A percentile compares a stretch with the other conserved stretches of the same genome.
phyloP scores from a whole-genome alignment of 163 green algal genomes.

The Dunaliella salina region DNA sequence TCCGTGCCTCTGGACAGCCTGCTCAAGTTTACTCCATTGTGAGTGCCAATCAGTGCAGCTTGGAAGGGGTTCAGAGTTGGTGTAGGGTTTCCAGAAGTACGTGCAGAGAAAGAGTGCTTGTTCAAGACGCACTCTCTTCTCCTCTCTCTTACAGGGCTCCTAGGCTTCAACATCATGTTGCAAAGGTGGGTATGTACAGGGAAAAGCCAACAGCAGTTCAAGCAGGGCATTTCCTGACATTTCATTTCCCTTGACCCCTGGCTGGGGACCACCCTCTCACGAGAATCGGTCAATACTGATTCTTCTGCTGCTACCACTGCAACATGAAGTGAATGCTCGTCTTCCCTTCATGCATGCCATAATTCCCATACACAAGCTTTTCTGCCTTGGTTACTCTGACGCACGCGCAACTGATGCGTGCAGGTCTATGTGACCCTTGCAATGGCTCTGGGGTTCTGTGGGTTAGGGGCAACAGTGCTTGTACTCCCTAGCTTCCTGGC shows the following conservation, averaged over 20 bases:
- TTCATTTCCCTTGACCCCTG: no score
- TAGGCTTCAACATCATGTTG: neutral
- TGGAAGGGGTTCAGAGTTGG: neutral
- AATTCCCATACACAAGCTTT: no score
- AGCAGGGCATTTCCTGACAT: no score
- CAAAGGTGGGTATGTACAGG: neutral
- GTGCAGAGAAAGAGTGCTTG: no score
- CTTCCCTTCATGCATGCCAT: no score
- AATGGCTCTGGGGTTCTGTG: slow-evolving; percentile 26
- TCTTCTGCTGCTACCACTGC: no score
- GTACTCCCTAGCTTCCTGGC: slow-evolving; percentile 38
- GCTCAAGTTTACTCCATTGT: slow-evolving; percentile 53
- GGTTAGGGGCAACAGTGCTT: slow-evolving; percentile 34
- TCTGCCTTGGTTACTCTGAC: no score
- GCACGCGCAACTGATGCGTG: slow-evolving; percentile 47
- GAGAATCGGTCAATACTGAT: no score
- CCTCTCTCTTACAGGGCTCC: neutral
- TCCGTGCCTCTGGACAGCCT: slow-evolving; percentile 1
- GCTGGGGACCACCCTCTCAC: no score
- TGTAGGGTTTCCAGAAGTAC: neutral
- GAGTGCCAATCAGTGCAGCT: neutral
- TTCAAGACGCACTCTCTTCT: neutral
- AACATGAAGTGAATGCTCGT: no score
- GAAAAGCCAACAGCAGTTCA: no score
- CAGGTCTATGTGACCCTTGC: slow-evolving; percentile 46